Evolutionary conservation across 2,329 filamentous ascomycete species (phyloP), one percentile per base, ranked within the genome.

Genomic region (Aspergillus sergii): DNA sequence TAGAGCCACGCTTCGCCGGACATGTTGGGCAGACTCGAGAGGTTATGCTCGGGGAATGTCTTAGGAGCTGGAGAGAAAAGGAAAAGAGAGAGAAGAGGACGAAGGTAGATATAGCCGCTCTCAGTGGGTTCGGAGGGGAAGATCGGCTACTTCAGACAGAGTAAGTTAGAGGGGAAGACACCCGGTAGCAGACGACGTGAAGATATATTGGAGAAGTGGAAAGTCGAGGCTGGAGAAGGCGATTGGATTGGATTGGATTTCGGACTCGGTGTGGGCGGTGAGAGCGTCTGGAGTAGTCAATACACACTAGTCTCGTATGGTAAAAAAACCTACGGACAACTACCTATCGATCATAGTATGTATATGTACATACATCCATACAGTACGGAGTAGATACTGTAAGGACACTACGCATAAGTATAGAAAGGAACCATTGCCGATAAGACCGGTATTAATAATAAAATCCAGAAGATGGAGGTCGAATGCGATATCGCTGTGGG

Each of bases 1-100:
- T 96, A 99, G 80, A 99, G 86, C 95, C 95, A 97, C 80, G 94
- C 94, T 88, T 97, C 94, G 81, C 94, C 94, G 76, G 94, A 97
- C 94, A 97, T 97, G 78, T 79, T 89, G 80, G 72, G 64, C 28
- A 51, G 48, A 21, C 28, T 51, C 28, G 48, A 32, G 48, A 51
- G 48, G 10, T 23, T 51, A 19, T 34, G 9, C 28, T 51, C 16
- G 48, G 26, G 28, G 19, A n/a, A 11, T 32, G 48, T 10, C 26
- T 32, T 51, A 2, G 46, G 64, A 62, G 64, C 59, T 50, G 63
- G 54, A 36, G 45, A 64, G 36, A 61, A 61, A 45, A 23, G 19
- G 7, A 41, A 34, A 59, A 30, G 57, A 21, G 26, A 48, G 8
- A 46, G 14, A 30, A 46, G 12, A 53, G 36, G 26, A 41, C 1